Evolutionary conservation across 2,329 filamentous ascomycete species (phyloP).

Genomic region (Claviceps cyperi): DNA sequence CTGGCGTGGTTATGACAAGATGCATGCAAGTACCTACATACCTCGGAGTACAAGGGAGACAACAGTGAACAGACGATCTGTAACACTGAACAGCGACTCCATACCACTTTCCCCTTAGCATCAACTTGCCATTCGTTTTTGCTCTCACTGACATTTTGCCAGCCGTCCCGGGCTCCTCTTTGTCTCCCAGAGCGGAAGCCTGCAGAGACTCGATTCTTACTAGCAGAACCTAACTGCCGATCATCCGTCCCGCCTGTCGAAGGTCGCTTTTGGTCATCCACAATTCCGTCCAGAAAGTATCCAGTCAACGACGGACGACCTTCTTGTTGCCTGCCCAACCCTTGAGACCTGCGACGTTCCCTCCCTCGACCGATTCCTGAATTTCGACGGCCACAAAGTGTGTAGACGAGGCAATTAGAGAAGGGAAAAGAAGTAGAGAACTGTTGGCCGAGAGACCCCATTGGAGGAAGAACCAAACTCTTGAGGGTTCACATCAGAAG

Average conservation of each 20-base stretch:
- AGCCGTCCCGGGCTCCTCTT: not conserved
- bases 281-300: not conserved
- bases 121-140: not conserved
- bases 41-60: too few species aligned
- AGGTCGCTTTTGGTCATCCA: not conserved
- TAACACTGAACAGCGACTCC: not conserved
- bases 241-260: not conserved
- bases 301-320: constrained; percentile 2
- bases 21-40: not conserved
- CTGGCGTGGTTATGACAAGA: not conserved
- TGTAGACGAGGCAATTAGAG: not conserved
- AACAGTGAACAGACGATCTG: not conserved
- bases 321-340: too few species aligned
- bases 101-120: not conserved
- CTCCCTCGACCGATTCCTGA: not conserved
- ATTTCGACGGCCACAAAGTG: not conserved
- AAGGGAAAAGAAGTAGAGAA: not conserved
- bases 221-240: not conserved
- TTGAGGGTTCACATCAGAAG: not conserved
- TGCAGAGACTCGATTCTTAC: not conserved
- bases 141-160: not conserved
- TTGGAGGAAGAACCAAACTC: not conserved
- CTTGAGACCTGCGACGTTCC: not conserved
- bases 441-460: not conserved
- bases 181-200: not conserved